A percentile compares a stretch with the other conserved stretches of the same genome.
Evolutionary conservation across 768 basidiomycete genomes (phyloP).

Genomic region (Mycena albidolilacea): DNA sequence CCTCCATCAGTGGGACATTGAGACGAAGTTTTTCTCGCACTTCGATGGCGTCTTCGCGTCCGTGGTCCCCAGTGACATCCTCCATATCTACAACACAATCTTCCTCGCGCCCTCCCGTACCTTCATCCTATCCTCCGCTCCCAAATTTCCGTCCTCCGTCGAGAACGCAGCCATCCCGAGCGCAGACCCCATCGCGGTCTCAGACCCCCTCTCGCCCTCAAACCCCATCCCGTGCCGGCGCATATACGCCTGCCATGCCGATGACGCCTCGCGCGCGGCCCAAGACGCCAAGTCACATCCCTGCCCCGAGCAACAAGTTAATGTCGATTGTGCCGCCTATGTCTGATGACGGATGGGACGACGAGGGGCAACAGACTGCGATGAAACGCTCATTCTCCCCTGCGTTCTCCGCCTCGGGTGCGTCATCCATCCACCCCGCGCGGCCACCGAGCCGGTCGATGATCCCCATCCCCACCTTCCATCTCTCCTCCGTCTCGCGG

Average conservation of each 20-base stretch:
- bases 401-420: slow-evolving; percentile 64
- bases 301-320: slow-evolving; percentile 68
- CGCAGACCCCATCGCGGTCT: slow-evolving; percentile 29
- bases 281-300: slow-evolving; percentile 86
- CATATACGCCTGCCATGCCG: slow-evolving; percentile 52
- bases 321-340: slow-evolving; percentile 64
- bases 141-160: slow-evolving; percentile 43
- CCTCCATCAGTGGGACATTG: slow-evolving; percentile 63
- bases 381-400: slow-evolving; percentile 80
- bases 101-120: slow-evolving; percentile 57
- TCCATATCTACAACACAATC: slow-evolving; percentile 80
- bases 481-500: slow-evolving; percentile 77
- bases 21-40: slow-evolving; percentile 79
- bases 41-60: slow-evolving; percentile 84
- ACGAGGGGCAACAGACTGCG: slow-evolving; percentile 54
- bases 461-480: slow-evolving; percentile 85
- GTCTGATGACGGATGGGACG: slow-evolving; percentile 61
- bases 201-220: slow-evolving; percentile 66
- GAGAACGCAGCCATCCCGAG: slow-evolving; percentile 49
- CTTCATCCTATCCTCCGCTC: slow-evolving; percentile 58
- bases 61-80: slow-evolving; percentile 84
- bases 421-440: slow-evolving; percentile 63
- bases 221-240: slow-evolving; percentile 64
- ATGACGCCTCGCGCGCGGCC: slow-evolving; percentile 78
- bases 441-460: slow-evolving; percentile 88